These are phyloP conservation scores for Rhododendron simsii DNA, from an alignment of 148 eudicot genomes.

Conservation along the genomic window DNA sequence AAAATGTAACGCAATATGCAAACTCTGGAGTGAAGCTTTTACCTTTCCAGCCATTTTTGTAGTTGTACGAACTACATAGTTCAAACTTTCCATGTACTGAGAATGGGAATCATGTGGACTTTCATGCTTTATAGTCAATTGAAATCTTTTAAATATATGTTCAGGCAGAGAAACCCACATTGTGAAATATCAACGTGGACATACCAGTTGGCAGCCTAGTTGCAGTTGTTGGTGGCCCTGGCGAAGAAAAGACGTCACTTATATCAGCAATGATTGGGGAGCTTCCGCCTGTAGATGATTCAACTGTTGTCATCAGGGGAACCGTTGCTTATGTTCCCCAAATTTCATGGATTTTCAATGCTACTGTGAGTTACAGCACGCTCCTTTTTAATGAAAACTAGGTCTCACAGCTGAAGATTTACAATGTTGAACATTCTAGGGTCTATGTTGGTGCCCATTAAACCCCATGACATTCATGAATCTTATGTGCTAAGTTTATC, in stretches of 20 bases:
- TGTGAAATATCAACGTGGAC: slow-evolving; percentile 48
- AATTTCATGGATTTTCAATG: slow-evolving; percentile 61
- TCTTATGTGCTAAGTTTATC: neutral
- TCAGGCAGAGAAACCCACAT: slow-evolving; percentile 44
- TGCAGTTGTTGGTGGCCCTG: slow-evolving; percentile 65
- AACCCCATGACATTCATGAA: neutral
- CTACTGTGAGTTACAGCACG: slow-evolving; percentile 40
- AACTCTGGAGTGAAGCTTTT: slow-evolving; percentile 3
- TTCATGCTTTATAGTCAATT: neutral
- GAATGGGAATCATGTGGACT: neutral
- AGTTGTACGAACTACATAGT: neutral
- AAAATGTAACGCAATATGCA: neutral
- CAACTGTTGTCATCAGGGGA: slow-evolving; percentile 42
- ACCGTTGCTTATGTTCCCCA: slow-evolving; percentile 64
- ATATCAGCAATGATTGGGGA: slow-evolving; percentile 64
- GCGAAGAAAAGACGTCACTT: slow-evolving; percentile 61
- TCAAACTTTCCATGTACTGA: neutral
- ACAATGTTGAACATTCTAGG: neutral
- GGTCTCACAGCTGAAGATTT: neutral
- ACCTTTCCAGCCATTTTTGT: neutral
- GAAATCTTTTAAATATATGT: neutral
- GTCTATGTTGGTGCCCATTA: neutral
- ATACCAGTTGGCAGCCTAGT: slow-evolving; percentile 50
- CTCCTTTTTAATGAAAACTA: slow-evolving; percentile 2
- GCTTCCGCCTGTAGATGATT: slow-evolving; percentile 42